phyloP scores from a whole-genome alignment of 768 basidiomycete genomes.

The Pleurotus eryngii region DNA sequence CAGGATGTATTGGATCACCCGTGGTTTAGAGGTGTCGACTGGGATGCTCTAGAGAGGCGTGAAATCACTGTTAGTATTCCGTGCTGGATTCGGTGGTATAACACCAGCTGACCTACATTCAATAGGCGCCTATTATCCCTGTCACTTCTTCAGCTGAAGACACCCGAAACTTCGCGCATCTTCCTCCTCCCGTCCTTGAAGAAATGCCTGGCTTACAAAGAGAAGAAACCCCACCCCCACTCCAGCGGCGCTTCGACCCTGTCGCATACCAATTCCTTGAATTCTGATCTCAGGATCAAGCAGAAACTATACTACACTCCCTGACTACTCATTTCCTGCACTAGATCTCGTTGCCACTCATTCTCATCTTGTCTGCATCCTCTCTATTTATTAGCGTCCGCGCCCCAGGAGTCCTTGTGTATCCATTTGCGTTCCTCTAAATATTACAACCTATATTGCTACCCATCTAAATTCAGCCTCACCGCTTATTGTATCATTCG shows the following conservation, averaged over 20 bases:
- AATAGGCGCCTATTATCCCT: constrained; percentile 83
- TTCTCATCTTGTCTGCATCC: constrained; percentile 7
- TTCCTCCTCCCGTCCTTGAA: constrained; percentile 70
- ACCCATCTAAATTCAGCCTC: constrained; percentile 2
- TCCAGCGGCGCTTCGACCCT: constrained; percentile 64
- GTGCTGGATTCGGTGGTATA: too few species aligned
- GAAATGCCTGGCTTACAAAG: constrained; percentile 77
- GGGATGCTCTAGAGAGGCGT: constrained; percentile 81
- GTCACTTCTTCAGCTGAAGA: constrained; percentile 78
- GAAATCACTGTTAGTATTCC: constrained; percentile 69
- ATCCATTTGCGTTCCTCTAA: not conserved
- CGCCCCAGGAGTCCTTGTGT: not conserved
- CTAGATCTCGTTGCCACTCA: constrained; percentile 7
- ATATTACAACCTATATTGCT: constrained; percentile 1
- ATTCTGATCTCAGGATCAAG: constrained; percentile 43
- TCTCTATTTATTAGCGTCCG: not conserved
- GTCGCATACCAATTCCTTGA: constrained; percentile 72
- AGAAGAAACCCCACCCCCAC: constrained; percentile 55
- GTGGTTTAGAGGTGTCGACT: constrained; percentile 96
- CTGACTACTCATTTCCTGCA: constrained; percentile 11
- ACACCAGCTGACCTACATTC: not conserved
- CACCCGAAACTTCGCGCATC: constrained; percentile 81
- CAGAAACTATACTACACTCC: constrained; percentile 14
- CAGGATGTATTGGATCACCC: constrained; percentile 89
- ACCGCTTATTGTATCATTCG: not conserved